Evolutionary conservation across 2,329 filamentous ascomycete genomes (phyloP).

Genomic region (Xenoacremonium recifei): DNA sequence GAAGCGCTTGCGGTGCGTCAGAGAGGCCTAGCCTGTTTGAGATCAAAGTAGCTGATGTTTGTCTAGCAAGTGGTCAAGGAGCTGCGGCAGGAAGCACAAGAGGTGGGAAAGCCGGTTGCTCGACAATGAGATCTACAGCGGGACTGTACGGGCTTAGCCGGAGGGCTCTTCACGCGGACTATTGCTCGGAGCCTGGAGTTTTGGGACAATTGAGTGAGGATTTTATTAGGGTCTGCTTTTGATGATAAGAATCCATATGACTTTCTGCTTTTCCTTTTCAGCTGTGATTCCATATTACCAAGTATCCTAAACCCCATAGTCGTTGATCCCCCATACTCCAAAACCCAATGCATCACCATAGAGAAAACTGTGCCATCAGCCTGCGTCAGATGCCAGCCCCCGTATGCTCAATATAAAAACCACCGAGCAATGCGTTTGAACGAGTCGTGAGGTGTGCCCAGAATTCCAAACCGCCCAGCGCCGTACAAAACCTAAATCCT

Average conservation of each 20-base stretch:
- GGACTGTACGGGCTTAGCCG: too few species aligned
- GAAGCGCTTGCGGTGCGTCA: conserved; percentile 83
- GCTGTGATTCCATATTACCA: neutral
- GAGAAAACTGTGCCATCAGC: neutral
- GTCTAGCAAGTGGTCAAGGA: conserved; percentile 59
- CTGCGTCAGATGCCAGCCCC: too few species aligned
- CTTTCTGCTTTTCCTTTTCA: neutral
- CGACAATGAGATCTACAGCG: conserved; percentile 24
- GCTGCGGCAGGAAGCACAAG: conserved; percentile 55
- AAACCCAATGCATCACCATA: neutral
- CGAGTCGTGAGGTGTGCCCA: too few species aligned
- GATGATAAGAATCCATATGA: conserved; percentile 6
- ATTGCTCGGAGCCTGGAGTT: conserved; percentile 2
- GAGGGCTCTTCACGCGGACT: too few species aligned
- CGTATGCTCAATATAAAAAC: too few species aligned
- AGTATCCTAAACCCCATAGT: neutral
- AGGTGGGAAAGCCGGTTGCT: conserved; percentile 42
- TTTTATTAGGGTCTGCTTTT: conserved; percentile 3
- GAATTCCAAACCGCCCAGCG: too few species aligned
- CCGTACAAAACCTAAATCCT: too few species aligned
- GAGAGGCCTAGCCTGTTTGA: too few species aligned
- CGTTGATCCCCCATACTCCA: neutral
- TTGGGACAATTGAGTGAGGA: neutral
- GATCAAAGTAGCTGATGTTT: neutral
- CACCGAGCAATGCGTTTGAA: too few species aligned